These are phyloP conservation scores for Phytophthora tubulina DNA, from an alignment of 352 stramenopile species.

Conservation along the genomic window DNA sequence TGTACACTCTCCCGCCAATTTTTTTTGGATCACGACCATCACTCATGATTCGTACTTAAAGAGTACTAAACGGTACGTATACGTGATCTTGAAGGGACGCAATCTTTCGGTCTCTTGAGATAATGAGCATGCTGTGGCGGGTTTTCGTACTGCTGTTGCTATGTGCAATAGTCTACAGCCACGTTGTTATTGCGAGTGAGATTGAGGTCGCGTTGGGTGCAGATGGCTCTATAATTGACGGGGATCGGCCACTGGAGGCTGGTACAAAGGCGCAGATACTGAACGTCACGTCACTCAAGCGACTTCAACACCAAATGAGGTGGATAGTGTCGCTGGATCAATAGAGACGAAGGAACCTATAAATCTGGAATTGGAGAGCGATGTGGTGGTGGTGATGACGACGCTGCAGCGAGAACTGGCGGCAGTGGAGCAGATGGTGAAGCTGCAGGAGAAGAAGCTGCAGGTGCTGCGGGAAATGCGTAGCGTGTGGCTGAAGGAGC, in stretches of 20 bases:
- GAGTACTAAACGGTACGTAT: neutral
- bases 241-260: conserved; percentile 6
- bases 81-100: conserved; percentile 33
- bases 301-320: neutral
- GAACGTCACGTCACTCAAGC: neutral
- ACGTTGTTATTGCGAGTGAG: neutral
- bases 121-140: neutral
- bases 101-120: neutral
- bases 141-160: neutral
- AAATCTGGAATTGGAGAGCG: neutral
- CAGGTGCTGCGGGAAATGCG: conserved; percentile 45
- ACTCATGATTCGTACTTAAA: conserved; percentile 22
- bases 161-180: neutral
- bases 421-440: conserved; percentile 52
- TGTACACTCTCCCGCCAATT: conserved; percentile 36
- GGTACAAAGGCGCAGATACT: neutral
- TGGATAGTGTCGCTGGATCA: neutral
- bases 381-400: conserved; percentile 3
- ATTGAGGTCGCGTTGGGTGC: conserved; percentile 30
- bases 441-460: conserved; percentile 55
- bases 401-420: conserved; percentile 44
- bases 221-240: conserved; percentile 21
- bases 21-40: conserved; percentile 21
- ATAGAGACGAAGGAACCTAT: neutral
- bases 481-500: conserved; percentile 22